Conservation (phyloP, 371 early-diverging fungal genomes). For the Apophysomyces variabilis region DNA sequence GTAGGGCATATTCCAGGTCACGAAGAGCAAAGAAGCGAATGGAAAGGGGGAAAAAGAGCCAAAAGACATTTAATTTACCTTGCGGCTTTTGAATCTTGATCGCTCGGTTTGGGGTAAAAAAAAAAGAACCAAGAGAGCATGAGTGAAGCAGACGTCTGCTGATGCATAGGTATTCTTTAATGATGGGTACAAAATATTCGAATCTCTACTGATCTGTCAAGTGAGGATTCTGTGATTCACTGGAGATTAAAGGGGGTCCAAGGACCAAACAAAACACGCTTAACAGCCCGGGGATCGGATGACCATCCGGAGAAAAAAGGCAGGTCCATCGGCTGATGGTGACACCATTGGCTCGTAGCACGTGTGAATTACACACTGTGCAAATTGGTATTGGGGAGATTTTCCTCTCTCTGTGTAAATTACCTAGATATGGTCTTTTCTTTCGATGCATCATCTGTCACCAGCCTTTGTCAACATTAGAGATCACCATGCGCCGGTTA, state of each 20-base stretch:
- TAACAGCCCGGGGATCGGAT: slow-evolving; percentile 1
- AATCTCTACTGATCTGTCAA: background rate
- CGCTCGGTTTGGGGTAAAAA: no score
- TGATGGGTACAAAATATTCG: no score
- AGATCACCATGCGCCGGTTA: no score
- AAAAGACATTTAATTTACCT: background rate
- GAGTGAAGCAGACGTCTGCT: no score
- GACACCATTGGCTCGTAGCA: background rate
- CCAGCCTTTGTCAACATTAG: no score
- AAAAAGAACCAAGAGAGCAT: no score
- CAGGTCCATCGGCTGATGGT: background rate
- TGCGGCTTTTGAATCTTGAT: background rate
- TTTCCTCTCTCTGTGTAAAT: background rate
- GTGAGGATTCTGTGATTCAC: background rate
- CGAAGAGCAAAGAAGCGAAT: background rate
- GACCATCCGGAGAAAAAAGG: slow-evolving; percentile 3
- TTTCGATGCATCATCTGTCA: no score
- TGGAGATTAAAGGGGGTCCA: background rate
- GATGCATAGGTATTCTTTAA: no score
- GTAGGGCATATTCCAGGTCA: slow-evolving; percentile 25
- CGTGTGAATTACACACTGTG: background rate
- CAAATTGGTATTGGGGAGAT: background rate
- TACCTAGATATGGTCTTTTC: no score
- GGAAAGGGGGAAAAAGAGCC: slow-evolving; percentile 6
- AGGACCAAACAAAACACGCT: background rate